Conservation (phyloP, 1,284 basidiomycete genomes). For the Cystobasidium sp. region DNA sequence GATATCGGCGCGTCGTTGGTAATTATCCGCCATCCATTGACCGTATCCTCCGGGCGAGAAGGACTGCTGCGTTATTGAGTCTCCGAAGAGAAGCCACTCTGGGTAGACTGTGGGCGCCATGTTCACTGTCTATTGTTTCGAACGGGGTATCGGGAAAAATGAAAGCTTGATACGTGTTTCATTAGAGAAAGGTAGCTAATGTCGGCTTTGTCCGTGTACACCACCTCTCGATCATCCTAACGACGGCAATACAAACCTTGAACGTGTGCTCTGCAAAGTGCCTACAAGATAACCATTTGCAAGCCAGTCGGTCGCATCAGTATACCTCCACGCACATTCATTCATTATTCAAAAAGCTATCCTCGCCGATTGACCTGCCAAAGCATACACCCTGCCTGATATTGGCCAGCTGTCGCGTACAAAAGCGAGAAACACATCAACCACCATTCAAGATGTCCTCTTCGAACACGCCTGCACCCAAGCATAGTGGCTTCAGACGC, state of each 20-base stretch:
- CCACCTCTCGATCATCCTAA: too few relatives aligned
- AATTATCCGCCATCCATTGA: constrained; percentile 35
- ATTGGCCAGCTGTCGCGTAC: neutral
- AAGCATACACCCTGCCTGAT: neutral
- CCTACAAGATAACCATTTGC: too few relatives aligned
- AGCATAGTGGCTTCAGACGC: neutral
- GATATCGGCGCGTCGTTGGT: constrained; percentile 37
- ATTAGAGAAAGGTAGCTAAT: neutral
- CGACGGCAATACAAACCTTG: too few relatives aligned
- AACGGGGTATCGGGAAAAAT: too few relatives aligned
- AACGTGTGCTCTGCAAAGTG: too few relatives aligned
- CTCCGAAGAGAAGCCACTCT: constrained; percentile 42
- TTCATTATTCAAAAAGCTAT: too few relatives aligned
- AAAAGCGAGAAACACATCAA: neutral
- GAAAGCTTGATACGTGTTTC: neutral
- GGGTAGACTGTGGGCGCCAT: constrained; percentile 31
- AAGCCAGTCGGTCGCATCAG: too few relatives aligned
- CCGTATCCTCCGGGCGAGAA: constrained; percentile 38
- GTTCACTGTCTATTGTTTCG: neutral
- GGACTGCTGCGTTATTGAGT: constrained; percentile 43
- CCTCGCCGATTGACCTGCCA: too few relatives aligned
- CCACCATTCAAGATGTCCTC: neutral
- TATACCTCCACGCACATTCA: too few relatives aligned
- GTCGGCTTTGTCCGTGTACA: too few relatives aligned
- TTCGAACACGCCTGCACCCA: neutral